Evolutionary conservation across 768 basidiomycete genomes (phyloP).

Genomic region (Tylopilus felleus): DNA sequence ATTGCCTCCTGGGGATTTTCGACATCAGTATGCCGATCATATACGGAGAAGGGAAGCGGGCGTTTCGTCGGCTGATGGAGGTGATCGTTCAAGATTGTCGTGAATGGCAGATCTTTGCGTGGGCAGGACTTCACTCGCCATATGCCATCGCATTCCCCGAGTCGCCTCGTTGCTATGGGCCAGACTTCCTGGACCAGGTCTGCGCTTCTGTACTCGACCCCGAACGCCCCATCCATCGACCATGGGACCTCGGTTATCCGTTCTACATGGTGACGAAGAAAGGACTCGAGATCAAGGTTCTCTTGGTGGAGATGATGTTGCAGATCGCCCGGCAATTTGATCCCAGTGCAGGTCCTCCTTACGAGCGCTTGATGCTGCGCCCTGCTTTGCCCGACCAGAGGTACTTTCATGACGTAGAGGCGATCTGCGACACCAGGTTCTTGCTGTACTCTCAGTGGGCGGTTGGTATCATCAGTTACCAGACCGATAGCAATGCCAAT

Average conservation of each 20-base stretch:
- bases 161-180: slow-evolving; percentile 1
- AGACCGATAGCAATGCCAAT: not conserved
- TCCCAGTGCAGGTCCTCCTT: not conserved
- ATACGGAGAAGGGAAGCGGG: slow-evolving; percentile 11
- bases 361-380: not conserved
- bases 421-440: slow-evolving; percentile 3
- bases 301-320: slow-evolving; percentile 9
- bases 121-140: slow-evolving; percentile 6
- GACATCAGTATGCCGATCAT: slow-evolving; percentile 7
- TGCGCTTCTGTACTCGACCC: not conserved
- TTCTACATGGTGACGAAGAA: slow-evolving; percentile 4
- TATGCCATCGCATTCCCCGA: slow-evolving; percentile 5
- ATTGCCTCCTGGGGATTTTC: slow-evolving; percentile 8
- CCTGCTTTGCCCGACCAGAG: not conserved
- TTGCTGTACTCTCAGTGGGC: slow-evolving; percentile 4
- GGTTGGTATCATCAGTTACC: slow-evolving; percentile 8
- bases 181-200: not conserved
- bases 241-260: slow-evolving; percentile 4
- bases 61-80: slow-evolving; percentile 10
- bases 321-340: not conserved
- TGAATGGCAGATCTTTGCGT: slow-evolving; percentile 10
- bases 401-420: not conserved
- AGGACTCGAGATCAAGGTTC: slow-evolving; percentile 5
- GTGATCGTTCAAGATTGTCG: slow-evolving; percentile 4
- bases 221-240: slow-evolving; percentile 3